Conservation (phyloP, 2,329 filamentous ascomycete species). For the Claviceps maximensis region DNA sequence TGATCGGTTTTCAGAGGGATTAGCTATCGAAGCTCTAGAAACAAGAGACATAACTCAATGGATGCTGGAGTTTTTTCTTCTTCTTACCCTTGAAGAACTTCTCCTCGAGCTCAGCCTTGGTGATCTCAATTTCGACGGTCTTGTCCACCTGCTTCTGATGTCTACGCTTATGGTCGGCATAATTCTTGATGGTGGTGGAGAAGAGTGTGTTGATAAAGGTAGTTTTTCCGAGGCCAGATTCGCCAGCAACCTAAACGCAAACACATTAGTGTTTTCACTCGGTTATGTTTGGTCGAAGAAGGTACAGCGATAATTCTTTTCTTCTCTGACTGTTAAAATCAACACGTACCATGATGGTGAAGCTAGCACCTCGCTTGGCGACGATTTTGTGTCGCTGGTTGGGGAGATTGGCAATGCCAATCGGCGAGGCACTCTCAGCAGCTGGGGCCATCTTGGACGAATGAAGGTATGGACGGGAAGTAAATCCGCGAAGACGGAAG, state of each 20-base stretch:
- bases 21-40: neutral
- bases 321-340: neutral
- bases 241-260: conserved; percentile 69
- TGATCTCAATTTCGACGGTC: conserved; percentile 99
- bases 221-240: conserved; percentile 97
- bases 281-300: neutral
- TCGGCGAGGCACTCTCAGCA: conserved; percentile 50
- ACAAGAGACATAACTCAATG: neutral
- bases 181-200: conserved; percentile 99
- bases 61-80: neutral
- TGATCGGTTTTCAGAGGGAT: conserved; percentile 3
- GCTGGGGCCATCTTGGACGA: conserved; percentile 40
- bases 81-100: conserved; percentile 97
- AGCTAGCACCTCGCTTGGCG: conserved; percentile 80
- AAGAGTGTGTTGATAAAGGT: conserved; percentile 99
- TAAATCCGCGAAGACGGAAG: neutral
- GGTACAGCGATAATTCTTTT: neutral
- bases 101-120: conserved; percentile 98
- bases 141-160: conserved; percentile 99
- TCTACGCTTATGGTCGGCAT: conserved; percentile 97
- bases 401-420: conserved; percentile 62
- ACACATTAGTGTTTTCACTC: conserved; percentile 5
- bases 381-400: conserved; percentile 68
- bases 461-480: conserved; percentile 7
- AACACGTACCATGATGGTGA: conserved; percentile 84